These are phyloP conservation scores for Venturia carpophila DNA, from an alignment of 2,329 filamentous ascomycete species.

Conservation along the genomic window DNA sequence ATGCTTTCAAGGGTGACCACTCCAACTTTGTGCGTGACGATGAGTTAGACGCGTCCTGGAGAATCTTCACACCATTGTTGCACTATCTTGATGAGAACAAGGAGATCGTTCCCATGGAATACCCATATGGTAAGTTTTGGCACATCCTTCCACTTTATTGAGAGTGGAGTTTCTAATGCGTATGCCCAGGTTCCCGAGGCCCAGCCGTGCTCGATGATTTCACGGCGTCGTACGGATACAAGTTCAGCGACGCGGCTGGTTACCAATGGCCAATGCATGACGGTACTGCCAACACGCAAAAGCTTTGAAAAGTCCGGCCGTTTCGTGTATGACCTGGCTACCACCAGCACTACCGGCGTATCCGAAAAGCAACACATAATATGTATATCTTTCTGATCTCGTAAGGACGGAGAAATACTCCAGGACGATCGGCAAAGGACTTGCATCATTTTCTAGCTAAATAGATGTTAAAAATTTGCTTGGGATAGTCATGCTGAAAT, in stretches of 20 bases:
- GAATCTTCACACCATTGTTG: slow-evolving; percentile 92
- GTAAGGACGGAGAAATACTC: slow-evolving; percentile 1
- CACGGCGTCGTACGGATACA: slow-evolving; percentile 96
- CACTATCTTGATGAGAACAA: slow-evolving; percentile 99
- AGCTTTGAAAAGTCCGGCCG: neutral
- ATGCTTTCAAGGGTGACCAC: slow-evolving; percentile 97
- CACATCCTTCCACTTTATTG: neutral
- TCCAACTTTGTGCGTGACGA: slow-evolving; percentile 70
- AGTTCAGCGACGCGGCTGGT: slow-evolving; percentile 66
- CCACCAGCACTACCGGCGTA: neutral
- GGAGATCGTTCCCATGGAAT: slow-evolving; percentile 99
- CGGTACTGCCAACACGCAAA: slow-evolving; percentile 11
- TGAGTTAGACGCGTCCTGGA: slow-evolving; percentile 95
- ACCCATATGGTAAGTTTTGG: slow-evolving; percentile 77
- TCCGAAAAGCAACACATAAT: slow-evolving; percentile 3
- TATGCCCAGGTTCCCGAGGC: slow-evolving; percentile 72
- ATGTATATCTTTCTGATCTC: slow-evolving; percentile 1
- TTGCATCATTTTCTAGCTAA: neutral
- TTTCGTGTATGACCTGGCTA: neutral
- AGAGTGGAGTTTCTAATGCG: neutral
- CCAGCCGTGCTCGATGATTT: slow-evolving; percentile 96
- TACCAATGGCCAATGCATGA: slow-evolving; percentile 34
- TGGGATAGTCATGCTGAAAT: slow-evolving; percentile 8
- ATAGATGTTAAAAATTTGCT: neutral
- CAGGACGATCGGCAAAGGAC: neutral